Conservation (phyloP, 2,329 filamentous ascomycete genomes). For the Penicillium vulpinum region DNA sequence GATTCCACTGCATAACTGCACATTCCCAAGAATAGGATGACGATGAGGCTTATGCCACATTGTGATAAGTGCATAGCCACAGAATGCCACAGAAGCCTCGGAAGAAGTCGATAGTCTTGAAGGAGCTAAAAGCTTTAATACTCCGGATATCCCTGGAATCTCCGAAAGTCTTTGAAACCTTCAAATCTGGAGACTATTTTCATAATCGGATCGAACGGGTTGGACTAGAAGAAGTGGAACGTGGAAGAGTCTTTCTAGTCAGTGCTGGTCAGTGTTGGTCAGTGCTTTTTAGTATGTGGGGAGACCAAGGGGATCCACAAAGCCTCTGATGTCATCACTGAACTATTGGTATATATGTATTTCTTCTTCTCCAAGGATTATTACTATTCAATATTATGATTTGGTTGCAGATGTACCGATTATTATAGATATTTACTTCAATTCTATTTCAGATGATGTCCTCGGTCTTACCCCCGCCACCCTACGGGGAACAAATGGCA, state of each 20-base stretch:
- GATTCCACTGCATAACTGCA: background rate
- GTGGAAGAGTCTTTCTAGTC: background rate
- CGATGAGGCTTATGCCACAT: background rate
- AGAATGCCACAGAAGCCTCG: background rate
- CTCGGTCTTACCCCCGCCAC: background rate
- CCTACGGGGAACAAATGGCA: constrained; percentile 64
- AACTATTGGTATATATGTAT: background rate
- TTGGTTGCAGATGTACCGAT: background rate
- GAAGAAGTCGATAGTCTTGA: too few species aligned
- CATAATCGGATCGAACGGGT: background rate
- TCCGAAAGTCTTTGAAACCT: background rate
- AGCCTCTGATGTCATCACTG: constrained; percentile 9
- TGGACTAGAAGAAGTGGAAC: background rate
- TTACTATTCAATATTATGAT: background rate
- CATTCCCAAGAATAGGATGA: background rate
- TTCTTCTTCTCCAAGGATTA: background rate
- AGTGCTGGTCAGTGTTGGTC: background rate
- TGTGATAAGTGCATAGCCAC: background rate
- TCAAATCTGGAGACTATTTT: background rate
- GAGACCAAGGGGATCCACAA: background rate
- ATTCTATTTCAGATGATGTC: background rate
- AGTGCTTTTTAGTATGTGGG: background rate
- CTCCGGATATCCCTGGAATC: too few species aligned
- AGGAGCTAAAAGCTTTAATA: too few species aligned
- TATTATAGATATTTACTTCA: constrained; percentile 4